phyloP scores from a whole-genome alignment of 1,284 basidiomycete genomes.

The Cyathus olla region DNA sequence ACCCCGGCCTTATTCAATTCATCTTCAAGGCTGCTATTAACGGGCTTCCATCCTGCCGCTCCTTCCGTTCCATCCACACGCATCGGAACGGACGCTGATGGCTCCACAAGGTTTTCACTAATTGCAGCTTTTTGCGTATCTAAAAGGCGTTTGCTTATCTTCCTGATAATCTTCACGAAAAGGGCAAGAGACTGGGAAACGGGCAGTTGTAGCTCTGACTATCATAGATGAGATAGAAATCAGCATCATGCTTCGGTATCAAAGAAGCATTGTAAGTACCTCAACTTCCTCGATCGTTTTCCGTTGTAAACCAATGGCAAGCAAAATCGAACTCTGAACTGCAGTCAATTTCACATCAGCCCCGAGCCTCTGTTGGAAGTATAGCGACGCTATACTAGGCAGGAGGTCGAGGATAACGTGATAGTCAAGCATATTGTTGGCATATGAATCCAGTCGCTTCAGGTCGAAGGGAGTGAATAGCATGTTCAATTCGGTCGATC shows the following conservation, averaged over 20 bases:
- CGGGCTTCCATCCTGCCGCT: constrained; percentile 58
- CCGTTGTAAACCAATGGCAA: constrained; percentile 92
- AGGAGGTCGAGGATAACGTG: constrained; percentile 96
- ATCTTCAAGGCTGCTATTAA: constrained; percentile 64
- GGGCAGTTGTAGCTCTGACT: constrained; percentile 86
- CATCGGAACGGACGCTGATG: constrained; percentile 18
- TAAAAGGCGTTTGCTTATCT: constrained; percentile 84
- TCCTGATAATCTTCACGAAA: constrained; percentile 92
- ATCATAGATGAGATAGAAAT: background rate
- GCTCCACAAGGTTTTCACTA: constrained; percentile 52
- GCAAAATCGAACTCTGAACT: constrained; percentile 89
- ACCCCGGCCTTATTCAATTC: constrained; percentile 83
- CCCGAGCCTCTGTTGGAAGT: constrained; percentile 83
- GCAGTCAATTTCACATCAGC: constrained; percentile 77
- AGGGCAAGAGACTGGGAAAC: constrained; percentile 91
- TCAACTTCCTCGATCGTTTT: constrained; percentile 94
- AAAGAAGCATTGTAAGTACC: constrained; percentile 45
- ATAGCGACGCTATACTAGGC: constrained; percentile 83
- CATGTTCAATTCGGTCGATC: constrained; percentile 78
- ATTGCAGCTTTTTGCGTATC: constrained; percentile 88
- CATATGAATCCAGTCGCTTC: constrained; percentile 95
- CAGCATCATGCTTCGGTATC: no score
- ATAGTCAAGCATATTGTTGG: constrained; percentile 96
- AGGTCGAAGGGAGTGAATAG: constrained; percentile 94
- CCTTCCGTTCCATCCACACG: constrained; percentile 25